Evolutionary conservation across 1,284 basidiomycete species (phyloP), one percentile per base, ranked within the genome.

Genomic region (Schizophyllum commune): DNA sequence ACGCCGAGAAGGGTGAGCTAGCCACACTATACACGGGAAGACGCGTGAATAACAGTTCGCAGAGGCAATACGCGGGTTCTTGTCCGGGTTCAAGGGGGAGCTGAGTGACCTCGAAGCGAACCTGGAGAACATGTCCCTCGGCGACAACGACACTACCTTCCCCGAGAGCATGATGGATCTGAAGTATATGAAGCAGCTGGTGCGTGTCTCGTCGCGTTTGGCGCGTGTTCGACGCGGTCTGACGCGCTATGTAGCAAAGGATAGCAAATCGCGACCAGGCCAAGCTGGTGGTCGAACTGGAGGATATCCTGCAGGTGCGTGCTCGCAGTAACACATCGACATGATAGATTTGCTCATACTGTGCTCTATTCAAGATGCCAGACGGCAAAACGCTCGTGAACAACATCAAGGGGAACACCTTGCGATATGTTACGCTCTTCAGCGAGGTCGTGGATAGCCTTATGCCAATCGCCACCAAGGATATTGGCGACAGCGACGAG

Each of bases 251-350:
- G 21, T 66, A 95, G 91, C 92, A 96, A 89, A 83, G 83, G 59
- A 90, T 99, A 64, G 92, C 96, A 58, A 97, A 99, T 74, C 85
- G 96, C 55, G 91, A 96, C 63, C 91, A 95, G 71, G 85, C 92
- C 66, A 89, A 89, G 82, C 78, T 96, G 17, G 77, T 86, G 54
- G 84, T 96, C 65, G 91, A 94, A 65, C 73, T 96, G 32, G 91
- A 94, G 70, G 93, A 96, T 71, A 76, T 96, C 32, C 77, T 81
- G 62, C 79, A 83, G 68, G 91, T 87, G 67, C 66, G 82, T 65
- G 58, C 58, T 64, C 34, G 65, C 47, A n/a, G 11, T 62, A 27
- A 58, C 62, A 20, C 57, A 27, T 61, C 62, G 39, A 32, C 61
- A 61, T 9, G 56, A n/a, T 51, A 51, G 27, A 59, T 32, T 59